Evolutionary conservation across 495 filamentous ascomycete genomes (phyloP), one percentile per base, ranked within the genome.

Genomic region (Penicillium longicatenatum): DNA sequence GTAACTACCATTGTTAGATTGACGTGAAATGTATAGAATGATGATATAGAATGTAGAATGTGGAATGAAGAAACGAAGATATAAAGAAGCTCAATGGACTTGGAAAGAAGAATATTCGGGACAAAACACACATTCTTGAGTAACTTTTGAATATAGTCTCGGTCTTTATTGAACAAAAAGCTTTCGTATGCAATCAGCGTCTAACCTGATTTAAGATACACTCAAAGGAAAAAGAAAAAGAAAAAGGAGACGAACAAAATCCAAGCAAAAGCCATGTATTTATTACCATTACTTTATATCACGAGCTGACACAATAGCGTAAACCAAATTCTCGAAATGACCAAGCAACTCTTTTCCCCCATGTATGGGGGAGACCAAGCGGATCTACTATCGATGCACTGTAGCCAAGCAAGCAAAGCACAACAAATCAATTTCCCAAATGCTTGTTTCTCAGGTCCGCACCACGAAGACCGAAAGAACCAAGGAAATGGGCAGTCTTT

Each of bases 221-320:
- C n/a, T n/a, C n/a, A 26, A 2, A 26, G 3, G 0, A 26, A 26
- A 6, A 26, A 52, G 11, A 26, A 37, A 39, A 14, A 30, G 24
- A 45, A 12, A 24, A 42, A n/a, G 7, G 17, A n/a, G n/a, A n/a
- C n/a, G n/a, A n/a, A n/a, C n/a, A 16, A 29, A 39, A 33, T 50
- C 22, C 31, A 59, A 56, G 56, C 55, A 54, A 55, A 50, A 22
- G 20, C 24, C 24, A 48, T 37, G 46, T 63, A 54, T 64, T 26
- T 61, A 69, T 69, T 69, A 69, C 48, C 61, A 69, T 67, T 69
- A 69, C 41, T 41, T 41, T 52, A 61, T 60, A 51, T 46, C 42
- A 50, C 33, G 49, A n/a, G 29, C 47, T 59, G 17, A 65, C 50
- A 66, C 42, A 54, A 51, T 45, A 20, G 54, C 59, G 44, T 17